phyloP scores from a whole-genome alignment of 768 basidiomycete species.

The Crepidotus variabilis region DNA sequence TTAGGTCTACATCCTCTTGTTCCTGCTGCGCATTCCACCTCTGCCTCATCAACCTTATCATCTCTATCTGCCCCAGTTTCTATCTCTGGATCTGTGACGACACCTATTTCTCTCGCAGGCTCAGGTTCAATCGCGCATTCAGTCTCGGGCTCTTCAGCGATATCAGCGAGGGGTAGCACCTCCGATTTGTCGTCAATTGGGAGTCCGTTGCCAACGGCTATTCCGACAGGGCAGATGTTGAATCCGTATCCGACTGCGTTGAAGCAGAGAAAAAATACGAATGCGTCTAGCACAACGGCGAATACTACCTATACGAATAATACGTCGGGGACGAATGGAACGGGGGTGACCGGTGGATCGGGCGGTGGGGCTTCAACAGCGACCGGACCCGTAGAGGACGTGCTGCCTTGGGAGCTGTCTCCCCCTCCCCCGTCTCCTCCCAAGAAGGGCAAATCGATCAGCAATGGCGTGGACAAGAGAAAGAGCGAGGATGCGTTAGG shows the following conservation, averaged over 20 bases:
- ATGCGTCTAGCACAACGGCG: not conserved
- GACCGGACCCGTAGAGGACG: constrained; percentile 20
- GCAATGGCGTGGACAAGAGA: not conserved
- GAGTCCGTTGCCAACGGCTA: not conserved
- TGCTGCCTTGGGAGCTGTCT: constrained; percentile 30
- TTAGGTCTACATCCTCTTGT: not conserved
- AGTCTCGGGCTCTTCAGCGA: not conserved
- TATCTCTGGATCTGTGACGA: not conserved
- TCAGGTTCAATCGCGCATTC: not conserved
- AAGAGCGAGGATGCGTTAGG: not conserved
- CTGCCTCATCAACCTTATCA: not conserved
- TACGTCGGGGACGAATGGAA: not conserved
- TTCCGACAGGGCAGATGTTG: not conserved
- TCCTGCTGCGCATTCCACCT: not conserved
- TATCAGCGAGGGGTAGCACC: not conserved
- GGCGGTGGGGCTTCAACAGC: not conserved
- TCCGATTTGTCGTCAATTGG: not conserved
- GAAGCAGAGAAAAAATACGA: not conserved
- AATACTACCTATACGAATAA: not conserved
- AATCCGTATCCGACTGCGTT: not conserved
- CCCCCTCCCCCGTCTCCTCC: constrained; percentile 8
- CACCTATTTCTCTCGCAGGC: not conserved
- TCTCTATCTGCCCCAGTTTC: not conserved
- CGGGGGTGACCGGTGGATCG: not conserved
- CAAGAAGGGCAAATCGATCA: not conserved